Conservation (phyloP, 768 basidiomycete species). For the Grammothele lineata region DNA sequence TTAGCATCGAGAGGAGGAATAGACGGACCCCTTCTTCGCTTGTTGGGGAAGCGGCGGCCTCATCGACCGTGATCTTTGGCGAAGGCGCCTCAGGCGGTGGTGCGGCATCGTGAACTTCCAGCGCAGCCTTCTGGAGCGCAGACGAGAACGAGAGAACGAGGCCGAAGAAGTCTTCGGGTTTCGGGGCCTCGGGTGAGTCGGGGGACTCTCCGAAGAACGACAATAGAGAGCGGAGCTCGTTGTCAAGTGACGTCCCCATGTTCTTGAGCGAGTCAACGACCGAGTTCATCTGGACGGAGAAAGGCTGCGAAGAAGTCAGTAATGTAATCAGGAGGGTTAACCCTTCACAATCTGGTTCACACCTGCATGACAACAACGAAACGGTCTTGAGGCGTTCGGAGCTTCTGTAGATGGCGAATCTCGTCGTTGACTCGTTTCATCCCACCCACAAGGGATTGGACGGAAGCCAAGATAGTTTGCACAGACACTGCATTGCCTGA, state of each 20-base stretch:
- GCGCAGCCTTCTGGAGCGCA: slow-evolving; percentile 68
- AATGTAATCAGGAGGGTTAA: too few species aligned
- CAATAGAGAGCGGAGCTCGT: slow-evolving; percentile 57
- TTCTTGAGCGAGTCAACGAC: slow-evolving; percentile 63
- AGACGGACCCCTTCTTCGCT: slow-evolving; percentile 17
- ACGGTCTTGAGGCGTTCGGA: slow-evolving; percentile 40
- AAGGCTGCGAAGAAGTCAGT: slow-evolving; percentile 21
- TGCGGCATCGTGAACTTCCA: slow-evolving; percentile 58
- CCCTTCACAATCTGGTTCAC: too few species aligned
- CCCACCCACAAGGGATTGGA: slow-evolving; percentile 54
- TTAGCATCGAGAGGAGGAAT: too few species aligned
- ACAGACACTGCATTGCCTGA: slow-evolving; percentile 61
- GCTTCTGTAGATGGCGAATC: slow-evolving; percentile 39
- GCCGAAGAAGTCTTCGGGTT: slow-evolving; percentile 81
- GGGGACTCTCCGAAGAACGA: slow-evolving; percentile 77
- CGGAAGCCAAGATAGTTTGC: slow-evolving; percentile 54
- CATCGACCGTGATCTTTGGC: slow-evolving; percentile 12
- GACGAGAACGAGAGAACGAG: slow-evolving; percentile 71
- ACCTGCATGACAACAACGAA: slow-evolving; percentile 74
- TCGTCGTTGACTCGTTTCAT: slow-evolving; percentile 55
- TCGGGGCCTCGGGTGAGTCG: slow-evolving; percentile 56
- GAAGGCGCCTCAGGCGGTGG: slow-evolving; percentile 26
- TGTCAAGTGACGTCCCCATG: slow-evolving; percentile 52
- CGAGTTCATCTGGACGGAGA: slow-evolving; percentile 39
- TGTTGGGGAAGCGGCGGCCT: slow-evolving; percentile 14